Evolutionary conservation across 805 yeast genomes (phyloP), one percentile per base, ranked within the genome.

Genomic region (Blastobotrys attinorum): DNA sequence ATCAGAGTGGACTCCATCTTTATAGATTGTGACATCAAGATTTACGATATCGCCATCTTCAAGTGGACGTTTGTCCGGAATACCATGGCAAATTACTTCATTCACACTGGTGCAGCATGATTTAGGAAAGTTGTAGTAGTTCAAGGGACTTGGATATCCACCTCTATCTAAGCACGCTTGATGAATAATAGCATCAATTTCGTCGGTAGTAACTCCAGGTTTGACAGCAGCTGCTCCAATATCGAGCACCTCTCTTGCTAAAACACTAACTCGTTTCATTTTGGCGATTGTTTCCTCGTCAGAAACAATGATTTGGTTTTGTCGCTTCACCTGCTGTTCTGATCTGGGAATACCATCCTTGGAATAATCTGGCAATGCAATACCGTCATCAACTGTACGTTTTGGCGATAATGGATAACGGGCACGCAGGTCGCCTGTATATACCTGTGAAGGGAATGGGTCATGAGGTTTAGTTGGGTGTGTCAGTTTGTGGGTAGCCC

Each of bases 1-100:
- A 64, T 92, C 98, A 6, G 96, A 82, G 66, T 92, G 97, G 67
- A 79, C 78, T 1, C 98, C 98, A 52, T 83, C 76, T 64, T 83
- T 77, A 66, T 75, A 92, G 43, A 92, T 63, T 2, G 96, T 75
- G 39, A 92, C 85, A 62, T 92, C 98, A 50, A 92, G 69, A 60
- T 92, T 92, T 48, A 92, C 75, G 53, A 92, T 90, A 61, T 92
- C 98, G 47, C 98, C 98, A 53, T 90, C 97, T 62, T 85, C 67
- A 50, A 92, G 72, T 25, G 79, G 80, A 44, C 89, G 75, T 66
- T 84, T 75, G 65, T 92, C 98, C 22, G 98, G 98, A 47, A 92
- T 84, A 51, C 98, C 98, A 64, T 92, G 98, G 62, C 98, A 92
- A 48, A 92, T 84, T 46, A 88, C 80, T 69, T 92, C 98, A 64